Evolutionary conservation across 768 basidiomycete genomes (phyloP).

Genomic region (Phlegmacium glaucopus): DNA sequence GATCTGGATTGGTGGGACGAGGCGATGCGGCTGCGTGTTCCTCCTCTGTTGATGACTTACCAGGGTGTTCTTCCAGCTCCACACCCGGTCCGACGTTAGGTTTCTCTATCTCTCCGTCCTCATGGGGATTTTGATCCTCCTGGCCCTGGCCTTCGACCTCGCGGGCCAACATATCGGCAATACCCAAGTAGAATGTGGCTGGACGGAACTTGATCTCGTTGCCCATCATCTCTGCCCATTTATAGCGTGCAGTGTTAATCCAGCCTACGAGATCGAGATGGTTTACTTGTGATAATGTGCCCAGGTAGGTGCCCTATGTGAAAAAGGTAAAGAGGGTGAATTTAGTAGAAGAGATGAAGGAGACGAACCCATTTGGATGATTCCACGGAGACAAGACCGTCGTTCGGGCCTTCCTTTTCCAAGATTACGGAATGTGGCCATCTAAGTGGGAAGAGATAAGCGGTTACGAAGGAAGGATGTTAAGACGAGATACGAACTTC

Average conservation of each 20-base stretch:
- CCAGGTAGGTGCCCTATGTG: constrained; percentile 82
- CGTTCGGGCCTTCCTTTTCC: constrained; percentile 89
- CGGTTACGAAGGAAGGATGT: background rate
- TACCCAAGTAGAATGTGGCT: constrained; percentile 85
- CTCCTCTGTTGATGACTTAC: background rate
- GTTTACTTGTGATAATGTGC: constrained; percentile 87
- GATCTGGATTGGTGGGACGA: background rate
- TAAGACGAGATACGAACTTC: constrained; percentile 40
- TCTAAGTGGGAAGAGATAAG: constrained; percentile 21
- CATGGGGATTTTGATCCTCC: constrained; percentile 1
- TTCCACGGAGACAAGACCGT: constrained; percentile 87
- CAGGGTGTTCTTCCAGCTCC: constrained; percentile 7
- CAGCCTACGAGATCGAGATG: constrained; percentile 93
- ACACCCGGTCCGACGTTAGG: constrained; percentile 11
- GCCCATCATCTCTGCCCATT: constrained; percentile 86
- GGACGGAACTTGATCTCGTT: constrained; percentile 90
- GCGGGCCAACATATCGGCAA: constrained; percentile 73
- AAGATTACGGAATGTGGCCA: constrained; percentile 80
- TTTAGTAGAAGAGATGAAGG: background rate
- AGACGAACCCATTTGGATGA: constrained; percentile 77
- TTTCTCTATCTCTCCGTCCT: background rate
- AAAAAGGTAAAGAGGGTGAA: background rate
- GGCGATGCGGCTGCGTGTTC: background rate
- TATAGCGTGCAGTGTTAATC: constrained; percentile 87
- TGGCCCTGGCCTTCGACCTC: constrained; percentile 60